Evolutionary conservation across 1,139 yeast species (phyloP), one percentile per base, ranked within the genome.

Genomic region (Candida neerlandica): DNA sequence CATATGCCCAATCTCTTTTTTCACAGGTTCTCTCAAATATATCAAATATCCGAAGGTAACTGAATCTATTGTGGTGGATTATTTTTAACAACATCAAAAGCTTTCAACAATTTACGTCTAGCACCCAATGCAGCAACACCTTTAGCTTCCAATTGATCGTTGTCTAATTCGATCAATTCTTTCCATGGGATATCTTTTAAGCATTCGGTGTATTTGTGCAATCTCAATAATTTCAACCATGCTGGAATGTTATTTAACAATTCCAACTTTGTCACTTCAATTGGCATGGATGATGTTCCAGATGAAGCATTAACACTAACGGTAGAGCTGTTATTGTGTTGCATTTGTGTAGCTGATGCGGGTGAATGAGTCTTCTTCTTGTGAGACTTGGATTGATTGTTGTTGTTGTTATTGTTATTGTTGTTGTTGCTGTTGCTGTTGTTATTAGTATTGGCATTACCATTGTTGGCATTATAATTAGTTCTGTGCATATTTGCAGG

Each of bases 91-190:
- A 85, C 86, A 54, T 85, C 90, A 72, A 94, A 94, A 37, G 96
- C 96, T 71, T 95, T 94, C 60, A 94, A 72, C 64, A 94, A 78
- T 68, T 94, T 94, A 53, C 97, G 81, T 56, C 99, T 78, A 0
- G 99, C 99, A 6, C 99, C 99, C 56, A 94, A 78, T 0, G 99
- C 98, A 56, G 84, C 81, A 43, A 94, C 97, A 5, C 99, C 99
- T 52, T 84, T 78, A 4, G 77, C 77, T 58, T 86, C 92, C 60
- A 95, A 76, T 50, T 83, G 81, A 2, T 70, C 79, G 61, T 92
- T 97, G 53, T 76, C 77, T 57, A 89, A 74, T 58, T 81, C 82
- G 50, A 94, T 80, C 71, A 94, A 77, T 46, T 87, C 88, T 54
- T 78, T 75, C 99, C 99, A 94, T 27, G 80, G 77, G 56, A 86